phyloP scores from a whole-genome alignment of 257 asterid genomes.

The Parsonsia alboflavescens region DNA sequence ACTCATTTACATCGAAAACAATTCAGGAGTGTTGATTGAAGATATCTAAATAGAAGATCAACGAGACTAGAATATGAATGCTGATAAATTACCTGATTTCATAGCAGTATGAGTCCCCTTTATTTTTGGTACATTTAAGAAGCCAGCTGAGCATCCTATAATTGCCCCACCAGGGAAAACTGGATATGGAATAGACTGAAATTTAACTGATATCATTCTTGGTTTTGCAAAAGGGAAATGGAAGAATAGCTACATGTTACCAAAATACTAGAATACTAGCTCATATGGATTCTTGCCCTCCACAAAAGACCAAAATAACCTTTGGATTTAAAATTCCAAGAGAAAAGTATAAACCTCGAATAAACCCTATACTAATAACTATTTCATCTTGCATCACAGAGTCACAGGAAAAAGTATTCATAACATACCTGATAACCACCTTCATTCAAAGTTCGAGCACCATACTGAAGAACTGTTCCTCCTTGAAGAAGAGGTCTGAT shows the following conservation, averaged over 20 bases:
- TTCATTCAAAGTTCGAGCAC: slow-evolving; percentile 95
- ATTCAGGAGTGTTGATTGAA: background rate
- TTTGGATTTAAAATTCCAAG: background rate
- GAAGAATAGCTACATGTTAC: background rate
- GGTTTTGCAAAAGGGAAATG: slow-evolving; percentile 15
- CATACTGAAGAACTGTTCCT: slow-evolving; percentile 79
- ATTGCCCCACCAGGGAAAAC: slow-evolving; percentile 99
- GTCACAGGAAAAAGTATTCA: background rate
- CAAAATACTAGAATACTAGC: background rate
- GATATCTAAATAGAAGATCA: slow-evolving; percentile 5
- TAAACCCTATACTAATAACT: background rate
- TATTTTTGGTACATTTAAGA: slow-evolving; percentile 90
- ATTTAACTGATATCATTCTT: slow-evolving; percentile 55
- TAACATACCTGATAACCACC: slow-evolving; percentile 86
- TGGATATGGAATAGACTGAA: slow-evolving; percentile 99
- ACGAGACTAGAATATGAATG: slow-evolving; percentile 10
- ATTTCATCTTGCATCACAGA: background rate
- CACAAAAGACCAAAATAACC: background rate
- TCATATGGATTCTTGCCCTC: background rate
- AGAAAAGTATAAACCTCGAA: background rate
- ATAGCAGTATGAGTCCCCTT: slow-evolving; percentile 98
- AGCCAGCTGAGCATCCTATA: slow-evolving; percentile 98
- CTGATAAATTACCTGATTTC: slow-evolving; percentile 73
- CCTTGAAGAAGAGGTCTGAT: slow-evolving; percentile 82
- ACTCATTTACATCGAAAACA: background rate